Evolutionary conservation across 768 basidiomycete species (phyloP).

Genomic region (Russula griseocarnosa): DNA sequence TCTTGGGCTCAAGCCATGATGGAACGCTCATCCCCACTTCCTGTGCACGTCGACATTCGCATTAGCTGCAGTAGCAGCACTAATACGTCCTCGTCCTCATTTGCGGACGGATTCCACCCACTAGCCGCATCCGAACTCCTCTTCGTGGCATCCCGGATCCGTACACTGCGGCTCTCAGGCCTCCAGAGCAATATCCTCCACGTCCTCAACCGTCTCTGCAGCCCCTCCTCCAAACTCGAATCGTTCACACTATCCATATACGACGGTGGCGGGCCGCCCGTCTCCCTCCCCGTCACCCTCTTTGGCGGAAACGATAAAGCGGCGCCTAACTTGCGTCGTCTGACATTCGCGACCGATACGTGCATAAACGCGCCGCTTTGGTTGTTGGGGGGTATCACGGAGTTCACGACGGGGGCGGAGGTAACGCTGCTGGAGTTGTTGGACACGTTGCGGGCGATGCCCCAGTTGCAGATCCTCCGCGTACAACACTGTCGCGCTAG

Average conservation of each 20-base stretch:
- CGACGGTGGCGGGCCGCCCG: conserved; percentile 13
- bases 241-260: conserved; percentile 3
- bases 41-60: conserved; percentile 16
- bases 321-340: conserved; percentile 11
- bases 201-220: conserved; percentile 17
- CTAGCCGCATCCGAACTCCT: conserved; percentile 23
- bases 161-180: conserved; percentile 19
- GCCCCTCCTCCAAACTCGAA: conserved; percentile 16
- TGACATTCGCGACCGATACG: conserved; percentile 16
- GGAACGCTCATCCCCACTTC: conserved; percentile 21
- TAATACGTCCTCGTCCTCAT: not conserved
- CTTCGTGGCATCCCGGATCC: conserved; percentile 19
- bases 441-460: conserved; percentile 13
- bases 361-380: conserved; percentile 17
- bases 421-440: conserved; percentile 1
- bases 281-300: conserved; percentile 11
- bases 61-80: not conserved
- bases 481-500: conserved; percentile 22
- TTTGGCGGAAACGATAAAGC: conserved; percentile 17
- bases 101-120: conserved; percentile 18
- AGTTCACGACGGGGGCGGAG: conserved; percentile 21
- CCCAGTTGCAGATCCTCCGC: conserved; percentile 12
- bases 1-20: conserved; percentile 24
- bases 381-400: conserved; percentile 12
- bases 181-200: conserved; percentile 17